Evolutionary conservation across 2,329 filamentous ascomycete genomes (phyloP), one percentile per base, ranked within the genome.

Genomic region (Cercospora sp.): DNA sequence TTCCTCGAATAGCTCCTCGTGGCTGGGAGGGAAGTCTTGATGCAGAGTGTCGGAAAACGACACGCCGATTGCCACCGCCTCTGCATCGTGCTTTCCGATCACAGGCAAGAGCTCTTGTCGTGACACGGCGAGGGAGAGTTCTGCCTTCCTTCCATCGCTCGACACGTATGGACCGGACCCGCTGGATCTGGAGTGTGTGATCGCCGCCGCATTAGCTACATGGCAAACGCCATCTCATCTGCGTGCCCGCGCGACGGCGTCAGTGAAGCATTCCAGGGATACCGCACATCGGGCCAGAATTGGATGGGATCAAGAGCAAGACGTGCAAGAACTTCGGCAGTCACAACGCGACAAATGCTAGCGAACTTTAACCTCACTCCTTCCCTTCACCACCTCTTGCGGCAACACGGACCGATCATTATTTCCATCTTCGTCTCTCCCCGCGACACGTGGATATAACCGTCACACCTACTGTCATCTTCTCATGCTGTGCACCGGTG

Each of bases 201-300:
- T 61, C 60, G 20, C 36, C 60, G 16, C 40, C 42, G 60, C 60
- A 31, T 51, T 26, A 61, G 36, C 33, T 3, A n/a, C 23, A 28
- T 42, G 58, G 42, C 33, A 48, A 62, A n/a, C 36, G 60, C 60
- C 60, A 48, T 62, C 60, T 62, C 60, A 62, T 40, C 59, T 23
- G 18, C 23, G 7, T 36, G 28, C 13, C 20, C 26, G 26, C 28
- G 36, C 36, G 36, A 40, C 36, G 18, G 45, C 45, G 45, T 53
- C 48, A 6, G 23, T 53, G 48, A 53, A 53, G 48, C 18, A 53
- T 23, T 23, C 18, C 48, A 13, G 20, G 48, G 48, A 53, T 53
- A 8, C 12, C 18, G 23, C 36, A n/a, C 36, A 8, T 40, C 36
- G 36, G 16, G 36, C 36, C 36, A 40, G 48, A 13, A 53, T 13